These are phyloP conservation scores for Capillidium heterosporum DNA, from an alignment of 371 early-diverging fungal genomes.

Conservation along the genomic window DNA sequence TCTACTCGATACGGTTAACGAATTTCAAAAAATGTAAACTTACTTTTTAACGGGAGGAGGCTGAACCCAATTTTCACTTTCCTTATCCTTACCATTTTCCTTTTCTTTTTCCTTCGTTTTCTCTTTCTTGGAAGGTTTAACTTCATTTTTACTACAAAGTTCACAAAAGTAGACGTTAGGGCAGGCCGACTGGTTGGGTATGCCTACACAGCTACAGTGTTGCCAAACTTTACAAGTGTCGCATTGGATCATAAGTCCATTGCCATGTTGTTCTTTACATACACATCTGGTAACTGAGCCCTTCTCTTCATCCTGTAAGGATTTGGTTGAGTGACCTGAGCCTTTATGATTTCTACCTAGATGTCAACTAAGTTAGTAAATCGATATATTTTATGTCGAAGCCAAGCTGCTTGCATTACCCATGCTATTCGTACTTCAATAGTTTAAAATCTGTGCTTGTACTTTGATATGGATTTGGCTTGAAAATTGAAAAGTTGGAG, in stretches of 20 bases:
- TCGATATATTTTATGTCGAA: too few relatives aligned
- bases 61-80: background rate
- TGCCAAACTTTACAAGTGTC: slow-evolving; percentile 83
- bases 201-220: slow-evolving; percentile 69
- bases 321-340: background rate
- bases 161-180: slow-evolving; percentile 83
- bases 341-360: background rate
- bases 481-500: too few relatives aligned
- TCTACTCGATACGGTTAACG: too few relatives aligned
- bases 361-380: background rate
- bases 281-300: slow-evolving; percentile 87
- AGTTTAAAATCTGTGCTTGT: too few relatives aligned
- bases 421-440: too few relatives aligned
- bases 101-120: background rate
- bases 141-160: slow-evolving; percentile 20
- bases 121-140: background rate
- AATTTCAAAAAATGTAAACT: too few relatives aligned
- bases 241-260: slow-evolving; percentile 73
- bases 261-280: slow-evolving; percentile 37
- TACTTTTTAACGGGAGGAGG: too few relatives aligned
- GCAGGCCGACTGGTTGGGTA: slow-evolving; percentile 37
- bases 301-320: slow-evolving; percentile 30
- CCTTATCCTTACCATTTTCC: background rate
- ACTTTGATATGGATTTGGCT: too few relatives aligned
- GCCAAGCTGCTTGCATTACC: too few relatives aligned